Base-by-base conservation (phyloP, 495 filamentous ascomycete genomes). In the Aspergillus campestris region DNA sequence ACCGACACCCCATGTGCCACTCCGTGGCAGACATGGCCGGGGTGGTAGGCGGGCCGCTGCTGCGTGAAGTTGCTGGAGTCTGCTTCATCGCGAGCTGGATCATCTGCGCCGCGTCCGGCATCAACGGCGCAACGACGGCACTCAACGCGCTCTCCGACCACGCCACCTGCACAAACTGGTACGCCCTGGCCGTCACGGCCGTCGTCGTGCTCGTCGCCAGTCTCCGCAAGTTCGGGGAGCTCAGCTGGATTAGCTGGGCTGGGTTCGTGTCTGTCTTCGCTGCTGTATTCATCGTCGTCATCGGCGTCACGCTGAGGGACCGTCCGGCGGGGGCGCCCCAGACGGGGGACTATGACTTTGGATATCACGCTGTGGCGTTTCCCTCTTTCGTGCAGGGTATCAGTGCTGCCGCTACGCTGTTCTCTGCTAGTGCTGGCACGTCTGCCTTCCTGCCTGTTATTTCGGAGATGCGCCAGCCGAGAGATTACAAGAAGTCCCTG, bases 361-460 rank as follows among this genome's bases (percentile, higher is more conserved):
- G 83, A 77, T 64, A 48, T 29, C 38, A 36, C 3, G 53, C 50
- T 13, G 56, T 64, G 34, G 57, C 48, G 0, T 44, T 55, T 30
- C 61, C 59, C 9, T 47, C 30, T 13, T 67, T 67, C 42, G 55
- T 53, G 0, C 52, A 53, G 1, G 69, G 64, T 3, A 67, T 70
- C 41, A 59, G 59, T 0, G 59, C 61, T 8, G 55, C 65, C 0
- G 46, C 55, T 3, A 68, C 61, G 0, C 68, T 71, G 7, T 69
- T 68, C 42, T 48, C 58, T 27, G 53, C 65, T 10, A 59, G 51
- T 49, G 72, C 82, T 66, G 66, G 80, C 44, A 73, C 83, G 60
- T 66, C 81, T 52, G 74, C 82, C 50, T 81, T 86, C 60, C 78
- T 88, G 58, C 74, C 69, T 34, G 83, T 89, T 59, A 84, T 84